Percentiles rank a stretch among this genome's conserved stretches.
These are phyloP conservation scores for Toxicodendron radicans DNA, from an alignment of 345 rosid species.

Conservation along the genomic window DNA sequence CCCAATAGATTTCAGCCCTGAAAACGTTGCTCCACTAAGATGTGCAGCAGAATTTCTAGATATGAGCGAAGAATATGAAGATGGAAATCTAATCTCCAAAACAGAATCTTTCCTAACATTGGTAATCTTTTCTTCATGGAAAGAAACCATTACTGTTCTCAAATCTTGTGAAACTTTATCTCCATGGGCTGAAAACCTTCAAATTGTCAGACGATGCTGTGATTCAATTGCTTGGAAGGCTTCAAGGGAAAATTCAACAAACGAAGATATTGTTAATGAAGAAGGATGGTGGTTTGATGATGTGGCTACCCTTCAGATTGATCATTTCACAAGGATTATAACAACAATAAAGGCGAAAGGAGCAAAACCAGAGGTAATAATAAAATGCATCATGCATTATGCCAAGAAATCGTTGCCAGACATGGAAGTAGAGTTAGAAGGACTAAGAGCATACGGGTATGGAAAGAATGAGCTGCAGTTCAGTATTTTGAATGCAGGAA, in stretches of 20 bases:
- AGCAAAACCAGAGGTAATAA: constrained; percentile 50
- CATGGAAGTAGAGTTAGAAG: constrained; percentile 60
- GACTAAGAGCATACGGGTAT: constrained; percentile 50
- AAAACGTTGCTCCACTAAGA: constrained; percentile 63
- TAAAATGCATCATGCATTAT: constrained; percentile 58
- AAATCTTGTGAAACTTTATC: constrained; percentile 67
- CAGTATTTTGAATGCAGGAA: constrained; percentile 39
- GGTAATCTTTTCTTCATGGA: constrained; percentile 76
- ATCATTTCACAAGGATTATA: constrained; percentile 77
- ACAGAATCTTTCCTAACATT: constrained; percentile 85
- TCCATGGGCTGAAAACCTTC: constrained; percentile 90
- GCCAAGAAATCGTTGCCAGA: constrained; percentile 58
- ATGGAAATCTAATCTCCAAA: constrained; percentile 77
- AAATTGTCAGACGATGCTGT: constrained; percentile 79
- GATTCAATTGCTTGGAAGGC: constrained; percentile 80
- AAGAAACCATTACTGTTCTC: constrained; percentile 68
- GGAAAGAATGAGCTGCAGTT: constrained; percentile 67
- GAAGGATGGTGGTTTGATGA: constrained; percentile 53
- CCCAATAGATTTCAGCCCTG: constrained; percentile 56
- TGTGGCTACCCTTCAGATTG: constrained; percentile 49
- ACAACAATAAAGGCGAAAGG: constrained; percentile 60
- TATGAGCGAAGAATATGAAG: constrained; percentile 87
- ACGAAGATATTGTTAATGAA: constrained; percentile 30
- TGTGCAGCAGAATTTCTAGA: constrained; percentile 84
- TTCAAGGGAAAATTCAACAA: constrained; percentile 39